Evolutionary conservation across 208 protist genomes (phyloP), one percentile per base, ranked within the genome.

Genomic region (Crithidia thermophila): DNA sequence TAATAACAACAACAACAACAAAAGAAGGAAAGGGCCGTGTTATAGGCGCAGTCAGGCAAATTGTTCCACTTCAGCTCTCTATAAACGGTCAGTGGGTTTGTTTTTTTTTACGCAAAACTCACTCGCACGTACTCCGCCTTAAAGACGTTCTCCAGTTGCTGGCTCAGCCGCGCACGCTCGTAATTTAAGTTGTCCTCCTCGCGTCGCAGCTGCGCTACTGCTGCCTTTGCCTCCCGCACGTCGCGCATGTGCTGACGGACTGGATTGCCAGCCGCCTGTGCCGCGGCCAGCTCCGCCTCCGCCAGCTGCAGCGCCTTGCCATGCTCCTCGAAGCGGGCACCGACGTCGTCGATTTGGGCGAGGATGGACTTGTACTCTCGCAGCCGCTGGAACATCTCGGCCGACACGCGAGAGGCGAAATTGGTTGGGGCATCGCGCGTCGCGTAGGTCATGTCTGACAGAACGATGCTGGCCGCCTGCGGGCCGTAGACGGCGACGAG

Each of bases 101-200:
- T 11, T 16, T 14, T 16, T 23, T n/a, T 42, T 75, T 37, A 77
- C 37, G 45, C 21, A 10, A 90, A 47, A n/a, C 65, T 70, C n/a
- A 91, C 77, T 5, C 84, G 82, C 28, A 94, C 67, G 6, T 51
- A 61, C 2, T 71, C 51, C 36, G 88, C 83, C 25, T 79, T 65
- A 63, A 94, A 94, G 1, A 90, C 47, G 56, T 94, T 87, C 14
- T 20, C 34, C 4, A 94, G 72, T 42, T 82, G 72, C 59, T 81
- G 60, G 8, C 67, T 31, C 0, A 82, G 40, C 33, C 80, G 79
- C 13, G 23, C 42, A 4, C 77, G 68, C 18, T 85, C 67, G 61
- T 90, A 87, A 25, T 60, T 58, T 27, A 55, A 30, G 8, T 89
- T 82, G 2, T 31, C 57, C 11, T 79, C 68, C 37, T 82, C 65